Percentiles rank a stretch among this genome's conserved stretches.
These are phyloP conservation scores for Zygnema cylindricum DNA, from an alignment of 139 green algal species.

Conservation along the genomic window DNA sequence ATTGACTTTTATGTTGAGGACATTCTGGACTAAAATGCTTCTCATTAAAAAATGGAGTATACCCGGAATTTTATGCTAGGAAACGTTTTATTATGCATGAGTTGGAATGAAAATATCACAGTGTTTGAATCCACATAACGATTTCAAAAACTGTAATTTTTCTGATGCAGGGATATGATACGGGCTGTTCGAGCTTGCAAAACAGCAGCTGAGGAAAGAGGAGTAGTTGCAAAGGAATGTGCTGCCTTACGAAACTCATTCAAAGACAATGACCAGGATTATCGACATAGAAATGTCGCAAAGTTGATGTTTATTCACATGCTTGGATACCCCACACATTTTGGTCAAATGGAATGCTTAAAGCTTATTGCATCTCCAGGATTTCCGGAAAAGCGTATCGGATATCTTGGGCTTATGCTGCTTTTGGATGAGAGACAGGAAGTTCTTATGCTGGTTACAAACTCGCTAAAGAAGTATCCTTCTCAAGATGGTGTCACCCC, in stretches of 20 bases:
- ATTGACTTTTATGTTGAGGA: too few species aligned
- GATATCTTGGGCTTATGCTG: slow-evolving; percentile 97
- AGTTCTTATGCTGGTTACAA: slow-evolving; percentile 99
- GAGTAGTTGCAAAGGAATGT: slow-evolving; percentile 94
- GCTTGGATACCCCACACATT: slow-evolving; percentile 98
- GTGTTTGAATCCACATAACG: too few species aligned
- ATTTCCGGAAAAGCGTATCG: slow-evolving; percentile 77
- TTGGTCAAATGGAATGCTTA: slow-evolving; percentile 99
- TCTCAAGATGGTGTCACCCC: too few species aligned
- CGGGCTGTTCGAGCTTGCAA: slow-evolving; percentile 83
- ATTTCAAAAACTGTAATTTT: too few species aligned
- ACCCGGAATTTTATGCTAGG: too few species aligned
- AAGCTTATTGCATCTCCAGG: slow-evolving; percentile 76
- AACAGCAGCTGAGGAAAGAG: slow-evolving; percentile 94
- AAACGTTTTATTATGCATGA: too few species aligned
- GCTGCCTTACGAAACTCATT: slow-evolving; percentile 84
- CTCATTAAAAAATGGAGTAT: too few species aligned
- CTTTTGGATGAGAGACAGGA: slow-evolving; percentile 97
- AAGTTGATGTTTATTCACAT: slow-evolving; percentile 99
- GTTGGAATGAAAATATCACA: too few species aligned
- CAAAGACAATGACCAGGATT: slow-evolving; percentile 62
- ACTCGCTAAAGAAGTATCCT: slow-evolving; percentile 89
- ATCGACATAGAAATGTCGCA: slow-evolving; percentile 89
- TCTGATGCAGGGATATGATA: slow-evolving; percentile 83
- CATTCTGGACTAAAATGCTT: too few species aligned